Conservation (phyloP, 2,329 filamentous ascomycete species). For the Fusarium neocosmosporiellum region DNA sequence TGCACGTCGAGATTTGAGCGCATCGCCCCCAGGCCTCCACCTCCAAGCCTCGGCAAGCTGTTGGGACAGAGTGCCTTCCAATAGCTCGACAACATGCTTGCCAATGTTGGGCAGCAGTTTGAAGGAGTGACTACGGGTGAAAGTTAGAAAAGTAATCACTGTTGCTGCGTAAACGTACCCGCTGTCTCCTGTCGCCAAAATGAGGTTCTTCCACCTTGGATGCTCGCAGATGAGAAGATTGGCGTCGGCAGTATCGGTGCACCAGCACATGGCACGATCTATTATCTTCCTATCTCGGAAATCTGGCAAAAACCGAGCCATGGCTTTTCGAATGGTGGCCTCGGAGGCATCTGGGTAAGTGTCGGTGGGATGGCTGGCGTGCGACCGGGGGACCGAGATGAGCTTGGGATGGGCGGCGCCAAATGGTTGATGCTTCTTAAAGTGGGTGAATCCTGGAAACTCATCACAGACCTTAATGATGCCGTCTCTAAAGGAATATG, state of each 20-base stretch:
- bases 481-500: background rate
- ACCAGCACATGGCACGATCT: conserved; percentile 16
- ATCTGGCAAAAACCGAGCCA: conserved; percentile 6
- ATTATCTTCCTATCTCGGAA: background rate
- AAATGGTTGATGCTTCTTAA: conserved; percentile 5
- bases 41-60: conserved; percentile 4
- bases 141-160: background rate
- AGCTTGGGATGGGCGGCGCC: background rate
- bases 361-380: conserved; percentile 8
- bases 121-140: background rate
- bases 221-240: conserved; percentile 16
- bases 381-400: conserved; percentile 12
- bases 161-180: background rate
- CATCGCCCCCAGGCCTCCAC: conserved; percentile 12
- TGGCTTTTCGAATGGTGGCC: conserved; percentile 1
- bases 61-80: conserved; percentile 3
- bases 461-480: conserved; percentile 16
- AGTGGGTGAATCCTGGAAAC: conserved; percentile 11
- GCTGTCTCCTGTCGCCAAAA: conserved; percentile 13
- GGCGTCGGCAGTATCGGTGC: conserved; percentile 11
- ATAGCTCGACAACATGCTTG: conserved; percentile 11
- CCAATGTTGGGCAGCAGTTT: conserved; percentile 11
- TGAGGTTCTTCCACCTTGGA: conserved; percentile 13
- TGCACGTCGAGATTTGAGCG: conserved; percentile 14
- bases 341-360: conserved; percentile 9